Evolutionary conservation across 2,329 filamentous ascomycete genomes (phyloP), one percentile per base, ranked within the genome.

Genomic region (Volutella citrinella): DNA sequence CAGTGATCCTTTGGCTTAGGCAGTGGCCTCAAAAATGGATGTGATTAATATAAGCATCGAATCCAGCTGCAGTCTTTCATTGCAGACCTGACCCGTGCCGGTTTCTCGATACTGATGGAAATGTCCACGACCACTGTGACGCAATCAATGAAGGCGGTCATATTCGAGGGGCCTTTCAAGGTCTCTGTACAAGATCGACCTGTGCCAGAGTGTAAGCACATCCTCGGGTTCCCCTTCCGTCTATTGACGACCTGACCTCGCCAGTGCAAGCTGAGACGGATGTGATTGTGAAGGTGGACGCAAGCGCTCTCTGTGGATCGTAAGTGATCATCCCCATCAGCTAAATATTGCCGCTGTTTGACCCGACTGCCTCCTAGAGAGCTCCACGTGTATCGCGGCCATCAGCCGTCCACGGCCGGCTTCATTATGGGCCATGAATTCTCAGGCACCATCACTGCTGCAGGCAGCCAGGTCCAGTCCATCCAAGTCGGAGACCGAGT

Each of bases 111-210:
- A n/a, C n/a, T n/a, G n/a, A n/a, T n/a, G n/a, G n/a, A n/a, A n/a
- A n/a, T n/a, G n/a, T n/a, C n/a, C n/a, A n/a, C n/a, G n/a, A n/a
- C n/a, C n/a, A n/a, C n/a, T n/a, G n/a, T n/a, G n/a, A n/a, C n/a
- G n/a, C n/a, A n/a, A n/a, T 86, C 76, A 1, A 95, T 96, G 90
- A 86, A 86, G 61, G 88, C 88, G 18, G 87, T 96, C 19, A 77
- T 95, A 34, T 94, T 95, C 66, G 82, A 91, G 43, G 87, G 84
- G 3, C 83, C 85, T 5, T 72, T 76, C 52, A 80, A 86, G 54
- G 74, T 95, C 34, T 82, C 76, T 1, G 64, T 96, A 34, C 84
- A 95, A 64, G 79, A 93, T 40, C 76, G 87, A 14, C 88, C 88
- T 1, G 73, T 91, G 10, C 90, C 90, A 2, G n/a, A n/a, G n/a